Conservation (phyloP, 208 protist genomes). For the Herpetomonas samuelpessoai region DNA sequence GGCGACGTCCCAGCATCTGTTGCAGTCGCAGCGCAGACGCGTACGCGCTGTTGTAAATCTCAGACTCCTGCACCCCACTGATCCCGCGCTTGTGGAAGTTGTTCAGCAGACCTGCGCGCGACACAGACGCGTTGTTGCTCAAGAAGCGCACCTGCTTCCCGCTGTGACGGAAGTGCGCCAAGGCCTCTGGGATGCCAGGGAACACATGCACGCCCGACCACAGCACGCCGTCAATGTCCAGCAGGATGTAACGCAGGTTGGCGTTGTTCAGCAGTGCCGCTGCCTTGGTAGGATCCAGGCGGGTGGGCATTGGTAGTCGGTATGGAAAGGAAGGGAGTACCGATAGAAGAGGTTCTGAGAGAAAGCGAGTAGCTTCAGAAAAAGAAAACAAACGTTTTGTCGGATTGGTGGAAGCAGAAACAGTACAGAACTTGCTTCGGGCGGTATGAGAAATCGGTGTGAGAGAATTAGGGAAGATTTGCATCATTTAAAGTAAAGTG, state of each 20-base stretch:
- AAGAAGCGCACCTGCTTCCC: conserved; percentile 69
- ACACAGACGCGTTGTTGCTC: conserved; percentile 70
- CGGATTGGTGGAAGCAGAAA: too few relatives aligned
- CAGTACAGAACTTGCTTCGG: too few relatives aligned
- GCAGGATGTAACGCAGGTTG: conserved; percentile 50
- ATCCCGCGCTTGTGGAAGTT: conserved; percentile 44
- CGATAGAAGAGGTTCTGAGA: not conserved
- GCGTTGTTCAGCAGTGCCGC: conserved; percentile 27
- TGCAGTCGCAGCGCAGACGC: conserved; percentile 46
- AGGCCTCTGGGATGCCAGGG: conserved; percentile 38
- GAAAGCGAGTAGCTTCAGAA: not conserved
- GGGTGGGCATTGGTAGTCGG: conserved; percentile 16
- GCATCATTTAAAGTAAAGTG: too few relatives aligned
- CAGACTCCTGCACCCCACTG: conserved; percentile 25
- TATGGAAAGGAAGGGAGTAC: not conserved
- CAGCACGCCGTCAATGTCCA: conserved; percentile 75
- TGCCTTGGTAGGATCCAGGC: conserved; percentile 19
- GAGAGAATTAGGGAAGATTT: too few relatives aligned
- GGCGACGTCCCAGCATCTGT: conserved; percentile 21
- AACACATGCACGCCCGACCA: conserved; percentile 51
- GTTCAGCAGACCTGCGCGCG: conserved; percentile 27
- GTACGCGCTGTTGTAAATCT: conserved; percentile 76
- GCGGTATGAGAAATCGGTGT: too few relatives aligned
- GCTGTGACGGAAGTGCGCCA: conserved; percentile 40
- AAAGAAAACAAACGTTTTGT: too few relatives aligned